Conservation (phyloP, 2,329 filamentous ascomycete species). For the Calonectria naviculata region DNA sequence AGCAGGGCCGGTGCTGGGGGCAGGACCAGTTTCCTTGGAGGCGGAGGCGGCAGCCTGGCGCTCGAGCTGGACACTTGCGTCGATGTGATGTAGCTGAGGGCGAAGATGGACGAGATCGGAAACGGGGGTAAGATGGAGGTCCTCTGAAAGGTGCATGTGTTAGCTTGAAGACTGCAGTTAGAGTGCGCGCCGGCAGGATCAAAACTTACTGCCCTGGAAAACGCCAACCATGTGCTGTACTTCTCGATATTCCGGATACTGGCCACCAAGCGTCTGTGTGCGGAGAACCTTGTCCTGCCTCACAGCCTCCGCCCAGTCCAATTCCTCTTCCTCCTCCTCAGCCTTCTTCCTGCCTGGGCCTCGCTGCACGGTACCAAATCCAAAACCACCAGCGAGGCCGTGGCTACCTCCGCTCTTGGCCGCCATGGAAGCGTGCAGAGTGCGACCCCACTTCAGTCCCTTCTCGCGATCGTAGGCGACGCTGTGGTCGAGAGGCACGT, state of each 20-base stretch:
- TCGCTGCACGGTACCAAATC: conserved; percentile 63
- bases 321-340: conserved; percentile 57
- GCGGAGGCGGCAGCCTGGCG: conserved; percentile 54
- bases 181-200: background rate
- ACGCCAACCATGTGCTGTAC: conserved; percentile 92
- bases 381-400: conserved; percentile 80
- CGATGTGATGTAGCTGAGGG: conserved; percentile 92
- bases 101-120: conserved; percentile 88
- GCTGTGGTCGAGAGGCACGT: conserved; percentile 82
- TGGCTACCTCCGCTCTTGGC: conserved; percentile 73
- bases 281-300: conserved; percentile 78
- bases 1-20: conserved; percentile 61
- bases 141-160: conserved; percentile 61
- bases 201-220: conserved; percentile 80
- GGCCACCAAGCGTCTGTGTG: conserved; percentile 87
- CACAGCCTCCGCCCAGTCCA: conserved; percentile 76
- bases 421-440: conserved; percentile 71
- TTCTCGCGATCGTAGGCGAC: conserved; percentile 85
- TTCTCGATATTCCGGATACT: conserved; percentile 75
- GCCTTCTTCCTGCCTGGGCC: conserved; percentile 50
- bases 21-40: conserved; percentile 47
- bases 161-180: conserved; percentile 18
- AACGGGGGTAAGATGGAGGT: conserved; percentile 87
- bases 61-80: conserved; percentile 82
- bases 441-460: conserved; percentile 85